These are phyloP conservation scores for Bjerkandera adusta DNA, from an alignment of 1,284 basidiomycete species.

Conservation along the genomic window DNA sequence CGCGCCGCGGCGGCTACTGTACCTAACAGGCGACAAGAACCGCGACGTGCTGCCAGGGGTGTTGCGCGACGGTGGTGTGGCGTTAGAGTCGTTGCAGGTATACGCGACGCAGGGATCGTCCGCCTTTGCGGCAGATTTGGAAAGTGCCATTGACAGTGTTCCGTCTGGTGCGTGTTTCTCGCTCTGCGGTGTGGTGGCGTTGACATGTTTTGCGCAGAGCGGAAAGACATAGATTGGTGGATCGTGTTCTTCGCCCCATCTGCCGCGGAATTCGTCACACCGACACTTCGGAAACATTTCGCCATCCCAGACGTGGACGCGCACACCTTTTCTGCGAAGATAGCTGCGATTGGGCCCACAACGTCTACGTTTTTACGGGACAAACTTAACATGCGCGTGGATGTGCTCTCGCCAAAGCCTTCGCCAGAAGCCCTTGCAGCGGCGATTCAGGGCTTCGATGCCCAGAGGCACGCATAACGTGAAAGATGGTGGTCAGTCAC, in stretches of 20 bases:
- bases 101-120: slow-evolving; percentile 62
- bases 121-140: slow-evolving; percentile 48
- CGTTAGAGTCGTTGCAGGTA: slow-evolving; percentile 52
- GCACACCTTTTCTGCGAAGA: slow-evolving; percentile 3
- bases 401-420: slow-evolving; percentile 54
- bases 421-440: slow-evolving; percentile 47
- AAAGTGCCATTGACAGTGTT: slow-evolving; percentile 30
- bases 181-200: not conserved
- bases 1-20: slow-evolving; percentile 44
- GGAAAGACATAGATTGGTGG: slow-evolving; percentile 56
- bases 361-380: slow-evolving; percentile 52
- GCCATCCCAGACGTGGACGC: slow-evolving; percentile 18
- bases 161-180: slow-evolving; percentile 20
- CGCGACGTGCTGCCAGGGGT: slow-evolving; percentile 60
- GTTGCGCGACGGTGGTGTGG: slow-evolving; percentile 44
- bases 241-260: slow-evolving; percentile 78
- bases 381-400: slow-evolving; percentile 45
- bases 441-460: slow-evolving; percentile 31
- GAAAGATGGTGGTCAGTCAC: too few relatives aligned
- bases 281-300: slow-evolving; percentile 48
- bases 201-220: not conserved
- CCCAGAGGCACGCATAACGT: too few relatives aligned
- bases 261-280: slow-evolving; percentile 54
- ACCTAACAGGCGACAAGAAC: slow-evolving; percentile 82
- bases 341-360: slow-evolving; percentile 70